phyloP scores from a whole-genome alignment of 345 rosid species.

The Chamaenerion angustifolium region DNA sequence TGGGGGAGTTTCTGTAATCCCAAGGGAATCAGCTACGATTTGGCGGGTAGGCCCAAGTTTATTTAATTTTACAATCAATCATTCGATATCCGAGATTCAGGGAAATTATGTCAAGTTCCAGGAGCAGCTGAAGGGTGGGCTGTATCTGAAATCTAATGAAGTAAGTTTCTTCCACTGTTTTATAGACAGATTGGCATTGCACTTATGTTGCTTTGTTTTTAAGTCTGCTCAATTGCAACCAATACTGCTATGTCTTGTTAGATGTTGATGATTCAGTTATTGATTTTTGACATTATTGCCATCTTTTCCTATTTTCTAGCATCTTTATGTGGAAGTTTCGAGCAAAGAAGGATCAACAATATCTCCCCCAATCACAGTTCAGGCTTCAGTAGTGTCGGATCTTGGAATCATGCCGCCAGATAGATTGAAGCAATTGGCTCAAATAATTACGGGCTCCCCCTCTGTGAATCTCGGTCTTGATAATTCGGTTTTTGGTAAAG shows the following conservation, averaged over 20 bases:
- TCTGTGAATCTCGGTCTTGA: slow-evolving; percentile 62
- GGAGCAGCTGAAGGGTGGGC: slow-evolving; percentile 38
- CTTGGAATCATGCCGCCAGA: slow-evolving; percentile 33
- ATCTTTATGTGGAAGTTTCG: slow-evolving; percentile 31
- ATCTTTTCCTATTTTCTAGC: slow-evolving; percentile 18
- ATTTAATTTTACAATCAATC: slow-evolving; percentile 43
- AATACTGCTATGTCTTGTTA: no score
- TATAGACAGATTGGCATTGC: no score
- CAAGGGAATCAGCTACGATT: slow-evolving; percentile 24
- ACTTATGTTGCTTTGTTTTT: no score
- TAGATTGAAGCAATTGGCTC: slow-evolving; percentile 58
- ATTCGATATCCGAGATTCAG: slow-evolving; percentile 47
- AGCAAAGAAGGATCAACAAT: slow-evolving; percentile 57
- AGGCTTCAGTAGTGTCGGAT: slow-evolving; percentile 37
- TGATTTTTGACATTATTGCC: not conserved
- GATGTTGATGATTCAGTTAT: no score
- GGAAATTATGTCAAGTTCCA: slow-evolving; percentile 26
- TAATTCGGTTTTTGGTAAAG: slow-evolving; percentile 61
- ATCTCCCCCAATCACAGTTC: slow-evolving; percentile 34
- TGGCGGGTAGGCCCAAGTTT: slow-evolving; percentile 29
- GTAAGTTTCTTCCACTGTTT: slow-evolving; percentile 15
- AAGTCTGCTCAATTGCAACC: no score
- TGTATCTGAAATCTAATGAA: slow-evolving; percentile 43
- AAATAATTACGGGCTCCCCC: slow-evolving; percentile 24
- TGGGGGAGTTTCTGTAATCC: slow-evolving; percentile 57